Evolutionary conservation across 768 basidiomycete genomes (phyloP), one percentile per base, ranked within the genome.

Genomic region (Gymnopilus dilepis): DNA sequence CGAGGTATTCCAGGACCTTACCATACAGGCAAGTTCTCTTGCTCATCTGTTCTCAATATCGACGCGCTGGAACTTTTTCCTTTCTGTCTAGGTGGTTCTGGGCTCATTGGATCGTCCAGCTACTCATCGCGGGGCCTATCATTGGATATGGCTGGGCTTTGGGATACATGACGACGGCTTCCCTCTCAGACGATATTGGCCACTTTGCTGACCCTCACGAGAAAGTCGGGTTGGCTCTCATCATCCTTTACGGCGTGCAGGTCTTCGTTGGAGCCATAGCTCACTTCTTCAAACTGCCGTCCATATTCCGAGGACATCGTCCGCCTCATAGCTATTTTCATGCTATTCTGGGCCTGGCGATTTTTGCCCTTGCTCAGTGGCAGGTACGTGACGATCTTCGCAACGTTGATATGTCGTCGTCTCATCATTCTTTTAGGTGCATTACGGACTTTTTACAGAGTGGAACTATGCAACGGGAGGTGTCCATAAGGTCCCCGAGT

Each of bases 281-380:
- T 42, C 87, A 90, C 70, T 83, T 70, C 53, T 61, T 83, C 72
- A 88, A 88, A 69, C 67, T 76, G 54, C 76, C 74, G 4, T 62
- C 70, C 0, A 48, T 75, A 21, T 73, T 79, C 73, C 67, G 65
- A 63, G 76, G 76, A 55, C 66, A 71, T 72, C 73, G 87, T 28
- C 75, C 85, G 9, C 78, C 81, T 30, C 86, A 80, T 43, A 85
- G 83, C 66, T 87, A 85, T 72, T 56, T 83, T 26, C 87, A 89
- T 63, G 83, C 79, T 8, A 57, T 81, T 2, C 65, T 89, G 21
- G 88, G 88, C 1, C 69, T 88, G 6, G 71, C 74, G 0, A 87
- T 86, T 53, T 76, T 90, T 52, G 80, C 73, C 1, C 71, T 87
- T 22, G 84, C 85, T 2, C 81, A 80, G 31, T 85, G 79, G 59